A percentile compares a stretch with the other conserved stretches of the same genome.
Evolutionary conservation across 75 land plant genomes (phyloP).

Genomic region (Cupressus sempervirens): DNA sequence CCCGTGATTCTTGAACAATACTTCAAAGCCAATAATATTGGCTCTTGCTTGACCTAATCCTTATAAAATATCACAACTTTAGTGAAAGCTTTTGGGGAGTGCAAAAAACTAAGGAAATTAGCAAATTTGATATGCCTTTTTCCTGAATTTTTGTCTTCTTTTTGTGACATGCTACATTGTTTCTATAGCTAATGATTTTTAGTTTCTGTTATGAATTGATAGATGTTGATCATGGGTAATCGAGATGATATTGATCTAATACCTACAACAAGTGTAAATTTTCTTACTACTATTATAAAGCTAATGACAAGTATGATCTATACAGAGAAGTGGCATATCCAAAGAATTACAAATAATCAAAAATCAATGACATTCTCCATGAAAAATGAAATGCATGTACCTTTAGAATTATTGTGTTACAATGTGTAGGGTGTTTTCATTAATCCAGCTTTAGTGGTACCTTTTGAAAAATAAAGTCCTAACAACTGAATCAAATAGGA

Average conservation of each 20-base stretch:
- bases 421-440: too few relatives aligned
- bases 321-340: slow-evolving; percentile 96
- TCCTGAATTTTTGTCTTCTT: background rate
- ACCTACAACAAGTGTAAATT: slow-evolving; percentile 67
- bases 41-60: too few relatives aligned
- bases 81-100: slow-evolving; percentile 62
- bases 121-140: slow-evolving; percentile 45
- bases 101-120: slow-evolving; percentile 40
- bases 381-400: background rate
- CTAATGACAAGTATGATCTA: slow-evolving; percentile 80
- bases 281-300: slow-evolving; percentile 68
- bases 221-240: slow-evolving; percentile 92
- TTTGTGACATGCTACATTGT: background rate
- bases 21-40: too few relatives aligned
- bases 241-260: slow-evolving; percentile 84
- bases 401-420: background rate
- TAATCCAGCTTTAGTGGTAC: slow-evolving; percentile 88
- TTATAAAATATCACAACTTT: slow-evolving; percentile 54
- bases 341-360: slow-evolving; percentile 83
- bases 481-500: background rate
- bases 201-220: slow-evolving; percentile 9
- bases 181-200: background rate
- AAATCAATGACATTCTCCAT: slow-evolving; percentile 52
- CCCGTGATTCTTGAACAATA: too few relatives aligned
- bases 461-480: slow-evolving; percentile 43